These are phyloP conservation scores for Boletus rubroflammeus DNA, from an alignment of 768 basidiomycete species.

Conservation along the genomic window DNA sequence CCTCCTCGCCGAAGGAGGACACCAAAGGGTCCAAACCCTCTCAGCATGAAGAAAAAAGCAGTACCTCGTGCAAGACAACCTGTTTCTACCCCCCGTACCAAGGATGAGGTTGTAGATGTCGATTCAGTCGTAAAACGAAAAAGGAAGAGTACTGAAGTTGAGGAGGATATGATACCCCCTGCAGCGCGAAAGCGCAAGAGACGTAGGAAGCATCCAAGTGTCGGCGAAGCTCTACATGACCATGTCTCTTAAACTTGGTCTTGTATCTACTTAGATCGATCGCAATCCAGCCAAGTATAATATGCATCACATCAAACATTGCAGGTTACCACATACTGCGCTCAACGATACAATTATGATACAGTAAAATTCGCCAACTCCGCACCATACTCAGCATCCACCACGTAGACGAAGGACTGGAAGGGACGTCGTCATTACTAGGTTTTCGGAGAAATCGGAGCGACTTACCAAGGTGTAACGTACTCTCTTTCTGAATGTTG, in stretches of 20 bases:
- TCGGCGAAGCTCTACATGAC: background rate
- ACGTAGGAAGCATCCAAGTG: conserved; percentile 11
- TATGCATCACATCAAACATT: background rate
- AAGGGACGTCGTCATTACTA: background rate
- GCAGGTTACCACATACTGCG: too few species aligned
- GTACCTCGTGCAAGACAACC: conserved; percentile 5
- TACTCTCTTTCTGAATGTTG: conserved; percentile 74
- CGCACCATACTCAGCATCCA: conserved; percentile 44
- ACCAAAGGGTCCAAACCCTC: conserved; percentile 87
- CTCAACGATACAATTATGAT: background rate
- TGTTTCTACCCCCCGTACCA: background rate
- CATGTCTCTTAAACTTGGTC: background rate
- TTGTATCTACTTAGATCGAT: background rate
- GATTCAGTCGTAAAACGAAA: conserved; percentile 12
- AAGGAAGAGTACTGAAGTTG: conserved; percentile 7
- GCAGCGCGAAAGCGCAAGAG: conserved; percentile 22
- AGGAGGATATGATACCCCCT: background rate
- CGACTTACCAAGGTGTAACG: conserved; percentile 52
- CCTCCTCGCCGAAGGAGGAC: conserved; percentile 58
- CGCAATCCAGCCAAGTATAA: background rate
- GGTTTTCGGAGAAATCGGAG: fast-evolving
- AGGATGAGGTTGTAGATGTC: background rate
- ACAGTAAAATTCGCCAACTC: background rate
- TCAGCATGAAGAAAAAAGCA: conserved; percentile 89
- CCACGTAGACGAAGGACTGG: conserved; percentile 76